These are phyloP conservation scores for Clathrus columnatus DNA, from an alignment of 768 basidiomycete genomes.

Conservation along the genomic window DNA sequence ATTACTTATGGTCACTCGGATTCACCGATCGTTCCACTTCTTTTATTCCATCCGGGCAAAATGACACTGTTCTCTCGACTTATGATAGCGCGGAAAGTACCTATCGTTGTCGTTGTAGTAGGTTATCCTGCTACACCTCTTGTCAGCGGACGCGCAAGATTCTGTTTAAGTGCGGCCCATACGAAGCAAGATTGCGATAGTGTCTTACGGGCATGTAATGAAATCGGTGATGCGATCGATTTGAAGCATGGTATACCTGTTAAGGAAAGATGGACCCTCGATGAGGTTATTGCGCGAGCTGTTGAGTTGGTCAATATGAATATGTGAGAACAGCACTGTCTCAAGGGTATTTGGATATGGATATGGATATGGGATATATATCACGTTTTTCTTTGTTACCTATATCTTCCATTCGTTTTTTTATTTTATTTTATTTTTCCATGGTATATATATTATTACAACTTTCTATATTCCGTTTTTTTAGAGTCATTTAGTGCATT, in stretches of 20 bases:
- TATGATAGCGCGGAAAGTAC: slow-evolving; percentile 70
- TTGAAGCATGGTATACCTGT: slow-evolving; percentile 61
- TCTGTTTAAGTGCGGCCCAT: slow-evolving; percentile 91
- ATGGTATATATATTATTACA: too few relatives aligned
- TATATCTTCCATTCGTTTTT: background rate
- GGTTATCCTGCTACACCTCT: slow-evolving; percentile 87
- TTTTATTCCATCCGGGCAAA: slow-evolving; percentile 90
- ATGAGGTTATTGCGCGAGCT: slow-evolving; percentile 62
- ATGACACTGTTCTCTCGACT: slow-evolving; percentile 86
- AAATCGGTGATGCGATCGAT: slow-evolving; percentile 84
- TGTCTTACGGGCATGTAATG: slow-evolving; percentile 80
- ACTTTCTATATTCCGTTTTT: too few relatives aligned
- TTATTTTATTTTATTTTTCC: too few relatives aligned
- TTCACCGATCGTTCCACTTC: slow-evolving; percentile 87
- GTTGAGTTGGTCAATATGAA: slow-evolving; percentile 59
- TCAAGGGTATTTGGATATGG: background rate
- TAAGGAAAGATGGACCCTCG: slow-evolving; percentile 67
- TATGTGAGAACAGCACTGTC: background rate
- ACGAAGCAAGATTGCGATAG: slow-evolving; percentile 95
- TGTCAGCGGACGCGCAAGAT: slow-evolving; percentile 79
- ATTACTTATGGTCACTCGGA: slow-evolving; percentile 90
- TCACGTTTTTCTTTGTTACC: background rate
- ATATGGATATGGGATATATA: background rate
- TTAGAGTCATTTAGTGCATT: too few relatives aligned
- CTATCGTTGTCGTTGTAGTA: slow-evolving; percentile 84